Conservation (phyloP, 2,329 filamentous ascomycete genomes). For the Xylaria polymorpha region DNA sequence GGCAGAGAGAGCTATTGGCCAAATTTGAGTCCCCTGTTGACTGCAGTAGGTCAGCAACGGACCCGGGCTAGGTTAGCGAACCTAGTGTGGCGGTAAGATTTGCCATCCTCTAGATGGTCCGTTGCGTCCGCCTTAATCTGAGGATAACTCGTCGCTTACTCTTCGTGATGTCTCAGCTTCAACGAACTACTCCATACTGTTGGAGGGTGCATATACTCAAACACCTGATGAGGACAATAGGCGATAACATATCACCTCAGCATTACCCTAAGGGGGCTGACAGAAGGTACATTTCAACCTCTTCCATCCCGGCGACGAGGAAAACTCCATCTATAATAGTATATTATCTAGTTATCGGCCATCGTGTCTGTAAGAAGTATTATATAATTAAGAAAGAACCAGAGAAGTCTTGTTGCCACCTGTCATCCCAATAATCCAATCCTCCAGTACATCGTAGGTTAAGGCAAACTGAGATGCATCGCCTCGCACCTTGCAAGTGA, state of each 20-base stretch:
- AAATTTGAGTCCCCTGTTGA: constrained; percentile 27
- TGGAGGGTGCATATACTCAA: background rate
- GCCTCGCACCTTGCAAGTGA: constrained; percentile 20
- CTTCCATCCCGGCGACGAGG: background rate
- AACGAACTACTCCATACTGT: no score
- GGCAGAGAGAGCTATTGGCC: background rate
- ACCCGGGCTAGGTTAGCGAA: constrained; percentile 1
- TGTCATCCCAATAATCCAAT: constrained; percentile 1
- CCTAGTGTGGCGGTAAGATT: constrained; percentile 29
- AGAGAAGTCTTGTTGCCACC: background rate
- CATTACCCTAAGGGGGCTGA: constrained; percentile 18
- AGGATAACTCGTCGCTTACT: constrained; percentile 25
- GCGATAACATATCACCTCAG: constrained; percentile 7
- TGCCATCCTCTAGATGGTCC: constrained; percentile 29
- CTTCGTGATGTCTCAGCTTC: constrained; percentile 10
- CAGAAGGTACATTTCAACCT: constrained; percentile 10
- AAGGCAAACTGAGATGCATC: constrained; percentile 22
- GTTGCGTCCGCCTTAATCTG: constrained; percentile 25
- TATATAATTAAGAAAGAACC: background rate
- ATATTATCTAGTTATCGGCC: background rate
- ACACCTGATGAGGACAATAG: constrained; percentile 3
- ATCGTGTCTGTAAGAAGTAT: background rate
- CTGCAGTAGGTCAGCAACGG: constrained; percentile 27
- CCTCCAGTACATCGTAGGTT: background rate
- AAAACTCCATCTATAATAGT: background rate